Evolutionary conservation across 352 stramenopile species (phyloP).

Genomic region (Lagenidium sp.): DNA sequence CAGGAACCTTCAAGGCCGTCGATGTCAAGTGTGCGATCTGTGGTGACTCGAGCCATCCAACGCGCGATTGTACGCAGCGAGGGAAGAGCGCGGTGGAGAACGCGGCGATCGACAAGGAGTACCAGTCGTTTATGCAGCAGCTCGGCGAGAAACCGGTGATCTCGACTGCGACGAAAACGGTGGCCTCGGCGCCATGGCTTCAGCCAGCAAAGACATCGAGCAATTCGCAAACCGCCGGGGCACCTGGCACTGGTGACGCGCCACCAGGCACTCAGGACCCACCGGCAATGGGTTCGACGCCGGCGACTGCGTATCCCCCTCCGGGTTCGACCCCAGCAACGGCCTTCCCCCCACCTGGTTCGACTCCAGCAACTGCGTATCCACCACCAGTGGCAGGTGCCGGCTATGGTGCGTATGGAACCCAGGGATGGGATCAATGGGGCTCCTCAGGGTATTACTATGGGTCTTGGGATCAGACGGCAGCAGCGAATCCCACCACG

Average conservation of each 20-base stretch:
- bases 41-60: slow-evolving; percentile 96
- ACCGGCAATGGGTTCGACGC: slow-evolving; percentile 5
- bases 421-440: slow-evolving; percentile 15
- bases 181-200: slow-evolving; percentile 46
- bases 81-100: slow-evolving; percentile 61
- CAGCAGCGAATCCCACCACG: background rate
- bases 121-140: slow-evolving; percentile 84
- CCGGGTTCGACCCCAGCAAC: slow-evolving; percentile 18
- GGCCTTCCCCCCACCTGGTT: slow-evolving; percentile 14
- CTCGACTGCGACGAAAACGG: slow-evolving; percentile 39
- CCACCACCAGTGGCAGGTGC: slow-evolving; percentile 1
- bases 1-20: slow-evolving; percentile 70
- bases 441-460: slow-evolving; percentile 17
- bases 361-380: background rate
- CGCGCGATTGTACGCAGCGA: slow-evolving; percentile 94
- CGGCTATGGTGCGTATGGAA: slow-evolving; percentile 10
- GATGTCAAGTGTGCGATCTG: slow-evolving; percentile 97
- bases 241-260: slow-evolving; percentile 23
- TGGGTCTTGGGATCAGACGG: slow-evolving; percentile 10
- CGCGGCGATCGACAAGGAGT: slow-evolving; percentile 78
- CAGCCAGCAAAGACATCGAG: slow-evolving; percentile 39
- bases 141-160: slow-evolving; percentile 68
- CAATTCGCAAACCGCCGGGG: slow-evolving; percentile 25
- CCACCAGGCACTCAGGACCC: slow-evolving; percentile 19
- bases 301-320: slow-evolving; percentile 6